Conservation (phyloP, 2,329 filamentous ascomycete species). For the Fusarium pininemorale region DNA sequence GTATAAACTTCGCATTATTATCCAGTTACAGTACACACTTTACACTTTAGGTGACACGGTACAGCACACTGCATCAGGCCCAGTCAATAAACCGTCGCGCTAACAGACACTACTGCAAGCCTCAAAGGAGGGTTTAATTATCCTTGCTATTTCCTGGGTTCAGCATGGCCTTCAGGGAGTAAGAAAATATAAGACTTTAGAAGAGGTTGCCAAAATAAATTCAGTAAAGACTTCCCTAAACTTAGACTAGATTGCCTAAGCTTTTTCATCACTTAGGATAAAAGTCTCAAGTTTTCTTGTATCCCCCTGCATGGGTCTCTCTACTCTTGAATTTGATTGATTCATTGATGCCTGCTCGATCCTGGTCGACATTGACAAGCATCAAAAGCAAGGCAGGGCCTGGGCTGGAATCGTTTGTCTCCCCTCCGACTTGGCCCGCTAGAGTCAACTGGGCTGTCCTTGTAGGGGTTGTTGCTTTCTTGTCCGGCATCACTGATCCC, state of each 20-base stretch:
- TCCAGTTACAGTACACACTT: slow-evolving; percentile 1
- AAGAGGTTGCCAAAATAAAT: background rate
- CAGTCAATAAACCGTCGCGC: slow-evolving; percentile 44
- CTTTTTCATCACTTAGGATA: background rate
- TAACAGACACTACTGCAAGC: slow-evolving; percentile 40
- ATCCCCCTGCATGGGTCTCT: background rate
- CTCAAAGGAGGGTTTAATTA: slow-evolving; percentile 19
- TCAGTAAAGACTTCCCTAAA: background rate
- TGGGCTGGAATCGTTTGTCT: slow-evolving; percentile 7
- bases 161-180: no score
- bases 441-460: background rate
- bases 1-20: background rate
- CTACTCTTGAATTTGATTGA: background rate
- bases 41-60: background rate
- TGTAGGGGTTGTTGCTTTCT: background rate
- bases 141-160: slow-evolving; percentile 9
- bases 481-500: background rate
- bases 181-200: background rate
- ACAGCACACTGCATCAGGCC: slow-evolving; percentile 2
- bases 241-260: background rate
- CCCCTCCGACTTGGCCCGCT: background rate
- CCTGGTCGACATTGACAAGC: slow-evolving; percentile 4
- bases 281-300: background rate
- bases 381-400: slow-evolving; percentile 5
- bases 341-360: background rate